phyloP scores from a whole-genome alignment of 306 rosid species.

The cucumber (Cucumis sativus) region DNA sequence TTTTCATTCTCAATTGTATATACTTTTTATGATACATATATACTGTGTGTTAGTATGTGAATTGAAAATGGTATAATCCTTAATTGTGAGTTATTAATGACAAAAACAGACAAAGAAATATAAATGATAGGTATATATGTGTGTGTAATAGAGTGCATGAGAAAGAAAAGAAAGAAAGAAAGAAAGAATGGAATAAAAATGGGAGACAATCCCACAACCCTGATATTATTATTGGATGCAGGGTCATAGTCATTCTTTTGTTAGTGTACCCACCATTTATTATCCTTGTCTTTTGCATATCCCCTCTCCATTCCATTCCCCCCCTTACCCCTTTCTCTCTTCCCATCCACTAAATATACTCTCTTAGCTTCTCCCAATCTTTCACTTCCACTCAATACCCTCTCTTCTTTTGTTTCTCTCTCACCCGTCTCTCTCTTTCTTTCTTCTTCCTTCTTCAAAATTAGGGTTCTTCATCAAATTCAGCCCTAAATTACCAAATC shows the following conservation, averaged over 20 bases:
- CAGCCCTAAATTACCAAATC: background rate
- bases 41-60: background rate
- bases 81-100: background rate
- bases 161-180: conserved; percentile 13
- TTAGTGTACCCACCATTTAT: conserved; percentile 81
- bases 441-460: background rate
- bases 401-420: background rate
- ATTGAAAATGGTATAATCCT: background rate
- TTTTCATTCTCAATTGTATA: background rate
- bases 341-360: conserved; percentile 75
- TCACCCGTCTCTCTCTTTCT: background rate
- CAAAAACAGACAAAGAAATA: background rate
- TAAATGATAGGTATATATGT: background rate
- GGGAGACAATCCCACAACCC: conserved; percentile 49
- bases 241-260: conserved; percentile 76
- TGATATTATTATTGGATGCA: conserved; percentile 71
- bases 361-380: conserved; percentile 14
- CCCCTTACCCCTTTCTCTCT: conserved; percentile 26
- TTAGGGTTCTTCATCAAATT: conserved; percentile 9
- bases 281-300: conserved; percentile 72
- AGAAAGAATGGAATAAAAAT: conserved; percentile 29
- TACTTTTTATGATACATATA: no score
- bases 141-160: conserved; percentile 14
- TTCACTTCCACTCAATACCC: conserved; percentile 13
- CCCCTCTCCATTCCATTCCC: background rate